Base-by-base conservation (phyloP, 139 green algal species). In the Chlorella sp. region DNA sequence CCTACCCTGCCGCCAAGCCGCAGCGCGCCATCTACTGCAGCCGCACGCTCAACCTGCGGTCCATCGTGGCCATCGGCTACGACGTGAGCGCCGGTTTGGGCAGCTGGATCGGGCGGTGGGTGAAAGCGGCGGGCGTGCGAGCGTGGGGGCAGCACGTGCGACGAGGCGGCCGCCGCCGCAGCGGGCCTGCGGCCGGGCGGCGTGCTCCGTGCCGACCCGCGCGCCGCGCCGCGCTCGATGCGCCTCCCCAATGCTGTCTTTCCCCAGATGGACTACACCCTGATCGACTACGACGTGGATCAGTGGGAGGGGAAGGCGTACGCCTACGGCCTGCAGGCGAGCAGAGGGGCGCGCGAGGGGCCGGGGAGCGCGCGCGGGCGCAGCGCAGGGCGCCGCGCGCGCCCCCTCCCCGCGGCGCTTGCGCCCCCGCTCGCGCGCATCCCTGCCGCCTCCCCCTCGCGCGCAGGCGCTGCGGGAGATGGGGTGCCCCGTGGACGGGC, bases 271-370 rank as follows among this genome's bases (percentile, higher is more conserved):
- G 94, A 98, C 80, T 98, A 98, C 81, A 98, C 94, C 17, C 82
- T 97, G 2, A 89, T 98, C 25, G 90, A 98, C 76, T 98, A 98
- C 71, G 87, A 98, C 67, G 95, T 98, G 21, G 88, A 97, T 35
- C 87, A 84, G 0, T 98, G 95, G 95, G 95, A 98, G 95, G 69
- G 69, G 40, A 75, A 75, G 53, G 69, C 69, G n/a, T 75, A 75
- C 38, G 69, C 53, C 14, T 75, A 75, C 38, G 69, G 69, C 33
- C 69, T 41, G 17, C 51, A 59, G 51, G 51, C 31, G 23, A 23
- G 51, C 51, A n/a, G n/a, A n/a, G n/a, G n/a, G n/a, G n/a, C n/a
- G n/a, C n/a, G n/a, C n/a, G n/a, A n/a, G n/a, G n/a, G n/a, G n/a
- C n/a, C n/a, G n/a, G n/a, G n/a, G n/a, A n/a, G n/a, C n/a, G n/a